Conservation (phyloP, 2,329 filamentous ascomycete genomes). For the Alternaria panax region DNA sequence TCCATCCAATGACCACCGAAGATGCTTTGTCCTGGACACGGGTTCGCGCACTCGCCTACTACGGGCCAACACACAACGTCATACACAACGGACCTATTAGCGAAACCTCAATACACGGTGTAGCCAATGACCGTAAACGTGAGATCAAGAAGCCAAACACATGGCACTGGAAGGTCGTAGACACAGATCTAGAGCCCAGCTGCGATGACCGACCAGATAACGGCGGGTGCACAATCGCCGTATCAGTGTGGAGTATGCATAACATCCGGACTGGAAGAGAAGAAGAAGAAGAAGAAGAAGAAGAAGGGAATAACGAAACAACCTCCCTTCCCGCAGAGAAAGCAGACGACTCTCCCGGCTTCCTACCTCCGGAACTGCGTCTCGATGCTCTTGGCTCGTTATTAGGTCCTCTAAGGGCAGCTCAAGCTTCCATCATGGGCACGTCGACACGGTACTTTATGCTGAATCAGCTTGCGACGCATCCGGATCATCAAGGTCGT, state of each 20-base stretch:
- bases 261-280: slow-evolving; percentile 14
- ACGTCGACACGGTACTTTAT: slow-evolving; percentile 31
- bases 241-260: slow-evolving; percentile 38
- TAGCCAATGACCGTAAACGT: slow-evolving; percentile 32
- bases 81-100: slow-evolving; percentile 34
- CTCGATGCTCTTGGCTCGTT: slow-evolving; percentile 38
- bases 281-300: neutral
- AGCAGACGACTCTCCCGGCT: slow-evolving; percentile 61
- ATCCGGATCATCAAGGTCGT: slow-evolving; percentile 50
- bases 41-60: slow-evolving; percentile 38
- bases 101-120: slow-evolving; percentile 33
- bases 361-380: slow-evolving; percentile 73
- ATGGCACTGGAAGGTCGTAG: slow-evolving; percentile 46
- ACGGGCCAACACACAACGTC: slow-evolving; percentile 40
- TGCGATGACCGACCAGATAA: slow-evolving; percentile 34
- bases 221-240: slow-evolving; percentile 36
- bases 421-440: slow-evolving; percentile 39
- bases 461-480: slow-evolving; percentile 44
- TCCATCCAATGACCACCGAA: slow-evolving; percentile 27
- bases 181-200: slow-evolving; percentile 33
- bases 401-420: slow-evolving; percentile 31
- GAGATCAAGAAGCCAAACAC: slow-evolving; percentile 32
- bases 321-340: slow-evolving; percentile 8
- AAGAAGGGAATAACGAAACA: no score
- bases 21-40: slow-evolving; percentile 42